Conservation (phyloP, 164 flowering plant species). For the Saururus chinensis region DNA sequence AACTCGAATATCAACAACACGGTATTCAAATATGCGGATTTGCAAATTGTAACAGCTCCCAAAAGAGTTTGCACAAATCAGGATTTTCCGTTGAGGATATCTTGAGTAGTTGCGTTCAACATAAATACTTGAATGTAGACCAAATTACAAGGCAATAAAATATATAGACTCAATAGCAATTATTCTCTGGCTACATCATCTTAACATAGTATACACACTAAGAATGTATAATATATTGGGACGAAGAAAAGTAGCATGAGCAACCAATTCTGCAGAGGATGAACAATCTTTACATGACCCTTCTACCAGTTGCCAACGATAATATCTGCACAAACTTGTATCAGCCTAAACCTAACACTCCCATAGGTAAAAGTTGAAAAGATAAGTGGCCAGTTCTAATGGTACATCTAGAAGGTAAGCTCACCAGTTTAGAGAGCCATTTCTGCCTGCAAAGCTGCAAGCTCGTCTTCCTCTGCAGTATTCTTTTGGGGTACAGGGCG, state of each 20-base stretch:
- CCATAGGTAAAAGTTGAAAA: neutral
- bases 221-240: neutral
- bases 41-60: no score
- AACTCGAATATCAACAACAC: no score
- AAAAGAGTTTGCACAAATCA: no score
- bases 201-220: no score
- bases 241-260: neutral
- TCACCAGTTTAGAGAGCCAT: constrained; percentile 32
- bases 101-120: no score
- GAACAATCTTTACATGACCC: neutral
- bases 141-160: no score
- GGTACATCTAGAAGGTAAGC: neutral
- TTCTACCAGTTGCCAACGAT: neutral
- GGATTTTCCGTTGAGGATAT: no score
- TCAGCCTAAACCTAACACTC: neutral
- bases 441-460: constrained; percentile 38
- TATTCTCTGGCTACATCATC: no score
- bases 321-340: constrained; percentile 1
- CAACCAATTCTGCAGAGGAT: neutral
- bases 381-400: neutral
- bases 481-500: constrained; percentile 27
- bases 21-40: no score
- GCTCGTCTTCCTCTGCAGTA: constrained; percentile 39
- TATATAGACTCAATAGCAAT: no score
- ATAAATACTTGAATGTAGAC: no score